A percentile compares a stretch with the other conserved stretches of the same genome.
phyloP scores from a whole-genome alignment of 805 yeast species.

The Candida peoriensis region DNA sequence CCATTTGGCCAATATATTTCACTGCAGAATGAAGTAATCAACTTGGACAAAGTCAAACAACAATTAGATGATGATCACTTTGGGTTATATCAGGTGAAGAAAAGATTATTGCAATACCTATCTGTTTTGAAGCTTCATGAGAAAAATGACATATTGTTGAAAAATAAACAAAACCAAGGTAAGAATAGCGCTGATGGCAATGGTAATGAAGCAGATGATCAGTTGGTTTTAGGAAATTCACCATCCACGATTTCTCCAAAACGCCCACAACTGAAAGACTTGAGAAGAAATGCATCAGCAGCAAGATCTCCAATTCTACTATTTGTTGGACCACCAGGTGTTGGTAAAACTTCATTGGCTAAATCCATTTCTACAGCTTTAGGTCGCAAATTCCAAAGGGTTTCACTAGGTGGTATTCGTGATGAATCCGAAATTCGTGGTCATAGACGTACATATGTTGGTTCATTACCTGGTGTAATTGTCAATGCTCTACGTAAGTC shows the following conservation, averaged over 20 bases:
- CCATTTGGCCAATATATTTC: conserved; percentile 44
- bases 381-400: conserved; percentile 69
- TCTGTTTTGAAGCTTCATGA: conserved; percentile 62
- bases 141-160: conserved; percentile 17
- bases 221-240: conserved; percentile 15
- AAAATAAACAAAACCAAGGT: too few relatives aligned
- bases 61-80: conserved; percentile 72
- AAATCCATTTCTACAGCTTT: conserved; percentile 72
- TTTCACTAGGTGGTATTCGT: conserved; percentile 82
- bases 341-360: conserved; percentile 86
- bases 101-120: conserved; percentile 69
- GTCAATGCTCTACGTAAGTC: conserved; percentile 74
- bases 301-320: conserved; percentile 56
- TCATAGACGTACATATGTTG: conserved; percentile 86
- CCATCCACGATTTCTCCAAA: conserved; percentile 1
- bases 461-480: conserved; percentile 85
- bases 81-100: conserved; percentile 70
- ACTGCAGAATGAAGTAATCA: conserved; percentile 38
- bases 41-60: conserved; percentile 41
- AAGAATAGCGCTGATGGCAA: too few relatives aligned
- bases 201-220: conserved; percentile 8
- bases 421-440: conserved; percentile 90
- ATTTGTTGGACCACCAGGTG: conserved; percentile 91
- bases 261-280: conserved; percentile 6
- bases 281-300: too few relatives aligned